Base-by-base conservation (phyloP, 2,329 filamentous ascomycete species). In the Exophiala viscosa region DNA sequence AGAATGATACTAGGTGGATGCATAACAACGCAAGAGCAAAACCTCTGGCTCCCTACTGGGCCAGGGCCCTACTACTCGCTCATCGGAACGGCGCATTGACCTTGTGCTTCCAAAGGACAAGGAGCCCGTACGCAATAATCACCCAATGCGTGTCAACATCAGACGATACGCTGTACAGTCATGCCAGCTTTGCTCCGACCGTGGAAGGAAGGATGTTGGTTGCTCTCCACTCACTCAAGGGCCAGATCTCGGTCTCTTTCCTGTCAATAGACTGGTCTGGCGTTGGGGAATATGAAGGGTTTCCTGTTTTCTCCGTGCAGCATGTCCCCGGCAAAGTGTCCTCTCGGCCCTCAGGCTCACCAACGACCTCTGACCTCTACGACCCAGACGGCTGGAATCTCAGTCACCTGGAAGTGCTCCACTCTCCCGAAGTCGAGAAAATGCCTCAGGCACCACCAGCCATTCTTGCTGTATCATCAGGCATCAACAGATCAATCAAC, bases 21-120 rank as follows among this genome's bases (percentile, higher is more conserved):
- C 92, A 89, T 63, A 82, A 86, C 43, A 83, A 80, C 50, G 82
- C 81, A 8, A 79, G 84, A 46, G 77, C 85, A 32, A 80, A 83
- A 34, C 82, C 83, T 8, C 78, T 83, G 38, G 86, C 86, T 2
- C 88, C 90, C 3, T 85, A 81, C 55, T 89, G 95, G 66, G 86
- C 87, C 0, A 80, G 82, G 44, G 87, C 88, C 1, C 70, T 96
- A 39, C 70, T 96, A 10, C 87, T 85, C 59, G 79, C 96, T 48
- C 93, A 88, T 28, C 81, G 84, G 40, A 84, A 84, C 61, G 89
- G 88, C 6, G 72, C 82, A 43, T 75, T 96, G 49, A 86, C 85
- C 63, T 76, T 96, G 63, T 78, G 91, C 44, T 96, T 86, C 72
- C 82, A 87, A 36, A 88, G 91, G 59, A 84, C 82, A 39, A 89